phyloP scores from a whole-genome alignment of 2,329 filamentous ascomycete species.

The Calonectria leucothoes region DNA sequence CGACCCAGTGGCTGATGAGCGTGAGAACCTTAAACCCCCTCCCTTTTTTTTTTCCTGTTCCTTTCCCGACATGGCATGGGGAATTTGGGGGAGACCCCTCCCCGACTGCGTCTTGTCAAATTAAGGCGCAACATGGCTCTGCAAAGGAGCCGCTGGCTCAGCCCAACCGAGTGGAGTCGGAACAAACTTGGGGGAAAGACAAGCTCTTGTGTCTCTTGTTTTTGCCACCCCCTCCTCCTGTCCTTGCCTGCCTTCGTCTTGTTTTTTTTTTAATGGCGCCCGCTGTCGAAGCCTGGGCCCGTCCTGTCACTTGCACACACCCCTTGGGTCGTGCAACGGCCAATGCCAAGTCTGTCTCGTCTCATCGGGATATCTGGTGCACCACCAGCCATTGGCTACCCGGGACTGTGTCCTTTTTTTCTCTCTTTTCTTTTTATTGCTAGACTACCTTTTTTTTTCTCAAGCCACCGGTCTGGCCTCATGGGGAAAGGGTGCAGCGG shows the following conservation, averaged over 20 bases:
- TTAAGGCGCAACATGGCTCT: not conserved
- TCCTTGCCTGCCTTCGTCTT: not conserved
- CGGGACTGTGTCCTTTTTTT: not conserved
- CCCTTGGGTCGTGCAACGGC: not conserved
- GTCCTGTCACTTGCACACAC: not conserved
- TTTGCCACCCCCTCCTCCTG: not conserved
- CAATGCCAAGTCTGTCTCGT: conserved; percentile 10
- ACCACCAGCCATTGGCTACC: not conserved
- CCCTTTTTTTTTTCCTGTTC: conserved; percentile 9
- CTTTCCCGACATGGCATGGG: conserved; percentile 18
- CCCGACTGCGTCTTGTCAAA: conserved; percentile 1
- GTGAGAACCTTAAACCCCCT: conserved; percentile 45
- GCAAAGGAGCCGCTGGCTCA: not conserved
- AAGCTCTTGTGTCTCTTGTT: no score
- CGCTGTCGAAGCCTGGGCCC: not conserved
- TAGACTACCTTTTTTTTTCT: not conserved
- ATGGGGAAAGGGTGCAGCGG: conserved; percentile 14
- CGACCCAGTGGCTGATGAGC: conserved; percentile 39
- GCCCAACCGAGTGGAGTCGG: not conserved
- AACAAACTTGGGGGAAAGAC: not conserved
- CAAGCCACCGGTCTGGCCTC: not conserved
- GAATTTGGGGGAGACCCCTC: conserved; percentile 17
- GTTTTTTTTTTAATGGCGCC: not conserved
- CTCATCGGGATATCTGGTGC: not conserved
- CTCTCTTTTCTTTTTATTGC: not conserved